Evolutionary conservation across 192 early-diverging fungal species (phyloP).

Genomic region (Podila horticola): DNA sequence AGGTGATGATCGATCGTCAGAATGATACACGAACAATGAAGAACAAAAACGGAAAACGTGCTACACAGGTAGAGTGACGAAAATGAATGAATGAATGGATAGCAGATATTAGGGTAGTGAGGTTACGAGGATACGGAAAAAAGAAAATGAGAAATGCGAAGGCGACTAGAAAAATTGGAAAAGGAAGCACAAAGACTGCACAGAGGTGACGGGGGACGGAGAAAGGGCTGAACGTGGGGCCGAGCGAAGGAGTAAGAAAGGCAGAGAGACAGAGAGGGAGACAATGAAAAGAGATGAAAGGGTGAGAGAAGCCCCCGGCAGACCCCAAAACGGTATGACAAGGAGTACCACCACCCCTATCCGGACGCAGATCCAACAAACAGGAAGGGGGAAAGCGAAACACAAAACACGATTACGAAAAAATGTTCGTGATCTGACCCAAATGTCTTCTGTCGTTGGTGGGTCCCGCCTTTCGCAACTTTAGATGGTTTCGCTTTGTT

Average conservation of each 20-base stretch:
- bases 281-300: neutral
- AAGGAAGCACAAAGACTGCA: slow-evolving; percentile 90
- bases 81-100: neutral
- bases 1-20: too few relatives aligned
- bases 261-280: neutral
- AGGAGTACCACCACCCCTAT: too few relatives aligned
- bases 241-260: neutral
- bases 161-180: slow-evolving; percentile 52
- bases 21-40: neutral
- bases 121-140: neutral
- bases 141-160: neutral
- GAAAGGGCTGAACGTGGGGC: neutral
- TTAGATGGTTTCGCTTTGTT: too few relatives aligned
- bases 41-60: neutral
- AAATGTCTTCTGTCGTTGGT: too few relatives aligned
- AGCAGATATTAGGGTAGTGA: neutral
- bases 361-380: too few relatives aligned
- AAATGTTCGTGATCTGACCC: too few relatives aligned
- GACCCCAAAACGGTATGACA: too few relatives aligned
- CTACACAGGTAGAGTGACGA: neutral
- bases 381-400: too few relatives aligned
- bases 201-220: neutral
- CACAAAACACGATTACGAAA: too few relatives aligned
- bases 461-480: too few relatives aligned
- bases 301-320: too few relatives aligned